Evolutionary conservation across 768 basidiomycete genomes (phyloP).

Genomic region (Suillus hirtellus): DNA sequence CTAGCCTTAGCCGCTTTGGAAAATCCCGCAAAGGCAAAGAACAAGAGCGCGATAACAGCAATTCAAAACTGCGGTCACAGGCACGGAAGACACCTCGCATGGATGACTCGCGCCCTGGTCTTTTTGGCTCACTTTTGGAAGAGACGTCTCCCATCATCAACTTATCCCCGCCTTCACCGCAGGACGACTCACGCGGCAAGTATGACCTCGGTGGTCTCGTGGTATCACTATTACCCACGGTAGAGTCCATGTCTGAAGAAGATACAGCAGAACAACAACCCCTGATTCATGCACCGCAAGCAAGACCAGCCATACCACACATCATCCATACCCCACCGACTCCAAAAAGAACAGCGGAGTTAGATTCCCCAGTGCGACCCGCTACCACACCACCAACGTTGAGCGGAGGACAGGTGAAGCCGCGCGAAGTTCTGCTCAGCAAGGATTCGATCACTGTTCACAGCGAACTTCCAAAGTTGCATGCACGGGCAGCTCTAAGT

Average conservation of each 20-base stretch:
- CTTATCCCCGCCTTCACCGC: conserved; percentile 15
- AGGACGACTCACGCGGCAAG: conserved; percentile 1
- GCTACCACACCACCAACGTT: conserved; percentile 13
- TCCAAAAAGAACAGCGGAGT: conserved; percentile 29
- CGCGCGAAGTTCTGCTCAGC: conserved; percentile 16
- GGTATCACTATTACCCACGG: conserved; percentile 24
- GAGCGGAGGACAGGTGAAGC: conserved; percentile 16
- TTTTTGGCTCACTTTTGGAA: conserved; percentile 26
- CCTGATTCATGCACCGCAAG: conserved; percentile 28
- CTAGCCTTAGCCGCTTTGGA: conserved; percentile 18
- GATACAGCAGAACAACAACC: conserved; percentile 24
- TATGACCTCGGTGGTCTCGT: conserved; percentile 6
- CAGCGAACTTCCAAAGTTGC: conserved; percentile 18
- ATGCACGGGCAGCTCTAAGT: not conserved
- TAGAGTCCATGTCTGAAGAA: conserved; percentile 28
- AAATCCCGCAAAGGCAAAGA: conserved; percentile 29
- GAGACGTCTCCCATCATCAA: conserved; percentile 18
- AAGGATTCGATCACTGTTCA: conserved; percentile 30
- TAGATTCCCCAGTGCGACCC: conserved; percentile 13
- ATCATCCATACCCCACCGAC: conserved; percentile 40
- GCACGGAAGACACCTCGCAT: conserved; percentile 11
- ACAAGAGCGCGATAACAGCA: conserved; percentile 9
- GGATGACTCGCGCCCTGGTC: conserved; percentile 4
- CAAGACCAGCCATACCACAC: conserved; percentile 27
- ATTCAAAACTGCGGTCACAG: conserved; percentile 7